Percentiles rank a stretch among this genome's conserved stretches.
Conservation (phyloP, 2,329 filamentous ascomycete genomes). For the Pyrenochaeta sp. region DNA sequence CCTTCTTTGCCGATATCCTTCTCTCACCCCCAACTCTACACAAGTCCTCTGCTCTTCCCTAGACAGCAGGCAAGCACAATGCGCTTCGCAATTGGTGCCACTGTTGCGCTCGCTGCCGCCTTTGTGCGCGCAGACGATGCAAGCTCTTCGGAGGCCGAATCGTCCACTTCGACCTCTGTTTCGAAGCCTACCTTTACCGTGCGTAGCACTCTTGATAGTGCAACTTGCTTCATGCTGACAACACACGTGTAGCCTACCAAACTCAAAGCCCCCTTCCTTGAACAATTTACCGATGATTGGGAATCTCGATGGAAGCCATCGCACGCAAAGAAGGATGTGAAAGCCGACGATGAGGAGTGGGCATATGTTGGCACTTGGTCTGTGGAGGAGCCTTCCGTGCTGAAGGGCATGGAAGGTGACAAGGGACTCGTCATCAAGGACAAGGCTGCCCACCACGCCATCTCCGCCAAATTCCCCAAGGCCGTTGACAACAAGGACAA, state of each 20-base stretch:
- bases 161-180: constrained; percentile 66
- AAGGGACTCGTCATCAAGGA: constrained; percentile 99
- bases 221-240: constrained; percentile 23
- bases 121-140: constrained; percentile 73
- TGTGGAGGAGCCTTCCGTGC: constrained; percentile 90
- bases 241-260: constrained; percentile 73
- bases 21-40: constrained; percentile 25
- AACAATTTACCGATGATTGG: constrained; percentile 99
- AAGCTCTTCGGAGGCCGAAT: constrained; percentile 56
- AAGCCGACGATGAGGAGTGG: constrained; percentile 85
- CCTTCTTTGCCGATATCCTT: constrained; percentile 17
- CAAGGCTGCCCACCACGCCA: constrained; percentile 96
- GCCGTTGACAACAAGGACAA: constrained; percentile 97
- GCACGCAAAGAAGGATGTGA: constrained; percentile 92
- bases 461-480: constrained; percentile 98
- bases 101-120: constrained; percentile 74
- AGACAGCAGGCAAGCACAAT: constrained; percentile 47
- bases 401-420: constrained; percentile 93
- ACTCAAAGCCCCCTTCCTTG: constrained; percentile 92
- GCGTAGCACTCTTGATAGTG: constrained; percentile 54
- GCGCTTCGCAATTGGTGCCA: constrained; percentile 76
- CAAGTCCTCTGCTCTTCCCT: constrained; percentile 41
- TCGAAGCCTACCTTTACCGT: constrained; percentile 88
- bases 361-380: constrained; percentile 96
- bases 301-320: constrained; percentile 92